Evolutionary conservation across 1,284 basidiomycete genomes (phyloP).

Genomic region (Xerocomus amazonicus): DNA sequence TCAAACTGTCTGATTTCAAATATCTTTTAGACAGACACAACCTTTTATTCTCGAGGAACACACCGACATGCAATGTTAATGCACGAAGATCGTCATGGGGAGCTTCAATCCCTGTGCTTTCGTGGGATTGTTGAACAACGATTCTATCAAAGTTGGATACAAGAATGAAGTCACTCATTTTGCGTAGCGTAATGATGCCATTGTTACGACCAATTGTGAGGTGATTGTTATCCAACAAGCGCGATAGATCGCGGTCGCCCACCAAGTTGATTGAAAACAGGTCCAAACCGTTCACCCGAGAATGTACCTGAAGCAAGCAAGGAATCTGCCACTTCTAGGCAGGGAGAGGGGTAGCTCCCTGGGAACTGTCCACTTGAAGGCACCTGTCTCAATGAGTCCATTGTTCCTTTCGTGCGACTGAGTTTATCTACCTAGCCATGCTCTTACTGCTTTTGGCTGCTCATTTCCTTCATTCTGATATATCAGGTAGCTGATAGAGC

Average conservation of each 20-base stretch:
- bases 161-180: neutral
- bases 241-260: neutral
- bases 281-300: neutral
- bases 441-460: no score
- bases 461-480: no score
- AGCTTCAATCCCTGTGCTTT: neutral
- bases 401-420: no score
- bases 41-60: neutral
- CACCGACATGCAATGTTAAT: neutral
- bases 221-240: neutral
- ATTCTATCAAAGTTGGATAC: neutral
- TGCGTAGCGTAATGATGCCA: neutral
- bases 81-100: neutral
- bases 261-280: neutral
- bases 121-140: neutral
- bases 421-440: no score
- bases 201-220: neutral
- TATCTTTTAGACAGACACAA: neutral
- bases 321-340: neutral
- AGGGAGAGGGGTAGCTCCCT: neutral
- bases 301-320: neutral
- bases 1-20: neutral
- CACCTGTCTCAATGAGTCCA: neutral
- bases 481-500: constrained; percentile 23
- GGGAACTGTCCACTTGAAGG: neutral